Base-by-base conservation (phyloP, 139 green algal species). In the Picochlorum costavermella region DNA sequence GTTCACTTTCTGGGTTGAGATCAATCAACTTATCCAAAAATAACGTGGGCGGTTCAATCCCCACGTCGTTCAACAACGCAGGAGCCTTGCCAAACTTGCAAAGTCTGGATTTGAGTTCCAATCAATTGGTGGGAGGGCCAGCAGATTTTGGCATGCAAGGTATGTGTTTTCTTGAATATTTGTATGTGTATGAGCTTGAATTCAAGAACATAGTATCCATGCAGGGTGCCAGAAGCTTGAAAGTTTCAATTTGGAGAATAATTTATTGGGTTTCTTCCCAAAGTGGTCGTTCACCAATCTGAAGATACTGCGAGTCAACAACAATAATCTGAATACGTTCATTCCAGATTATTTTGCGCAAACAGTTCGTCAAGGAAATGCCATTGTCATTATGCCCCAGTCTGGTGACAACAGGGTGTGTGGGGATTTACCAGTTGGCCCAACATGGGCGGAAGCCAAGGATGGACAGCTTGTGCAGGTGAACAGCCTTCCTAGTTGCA, bases 381-480 rank as follows among this genome's bases (percentile, higher is more conserved):
- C 3, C 26, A 23, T 75, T 2, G 25, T 49, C 23, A 36, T 75
- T 3, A 60, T 75, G 43, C 69, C 69, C 5, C 68, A 75, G 60
- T 20, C 28, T 29, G 28, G n/a, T 13, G 48, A 28, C 1, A 25
- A 12, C 4, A 50, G 33, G 5, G 29, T 75, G 28, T 75, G 69
- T 56, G 69, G 69, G 36, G 5, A 17, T 0, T 31, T 70, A 29
- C 69, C 69, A 56, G 10, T 4, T 3, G 36, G 33, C 36, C 60
- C 60, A 20, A 25, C 16, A 13, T 66, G 36, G 36, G 45, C 45
- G 14, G 11, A 66, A 37, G 36, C 23, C 23, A 5, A 30, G 20
- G 23, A 12, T 28, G 20, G n/a, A 6, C 12, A 30, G 20, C 23
- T 56, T 29, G 58, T 28, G 9, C n/a, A 25, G 23, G 6, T 59